Evolutionary conservation across 177 flowering plant species (phyloP), one percentile per base, ranked within the genome.

Genomic region (Vitis hybrid): DNA sequence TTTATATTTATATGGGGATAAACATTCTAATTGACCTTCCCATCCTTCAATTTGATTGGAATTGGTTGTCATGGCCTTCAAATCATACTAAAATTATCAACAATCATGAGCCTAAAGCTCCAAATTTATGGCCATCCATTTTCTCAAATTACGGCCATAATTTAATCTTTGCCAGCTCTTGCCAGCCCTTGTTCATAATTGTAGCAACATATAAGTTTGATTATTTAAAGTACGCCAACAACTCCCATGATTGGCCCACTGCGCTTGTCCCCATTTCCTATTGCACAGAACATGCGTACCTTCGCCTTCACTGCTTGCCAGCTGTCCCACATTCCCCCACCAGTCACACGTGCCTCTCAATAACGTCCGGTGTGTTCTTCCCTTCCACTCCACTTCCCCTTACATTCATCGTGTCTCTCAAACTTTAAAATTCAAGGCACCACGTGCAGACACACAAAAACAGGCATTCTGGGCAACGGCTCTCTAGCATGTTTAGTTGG

Each of bases 401-500:
- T 3, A 4, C n/a, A 12, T 15, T 12, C 0, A 53, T 53, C 56
- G n/a, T 51, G 1, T 29, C 3, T n/a, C 51, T 13, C 22, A 0
- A 11, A 11, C 52, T 10, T 58, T 62, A 60, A 56, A 12, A 51
- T 57, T 39, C 4, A 5, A 22, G 29, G 50, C 22, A 71, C 56
- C 64, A 71, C 68, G 65, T 56, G 15, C 22, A 48, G 58, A 71
- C 58, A 48, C 22, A 56, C 45, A 64, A 33, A 33, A 5, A 33
- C 45, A 33, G 8, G 45, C 62, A 57, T 52, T 64, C 55, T 62
- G 1, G 64, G 51, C 45, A 16, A 15, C 39, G 13, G 53, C 14
- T 12, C 18, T 19, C 19, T 19, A 51, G 22, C 70, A 74, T 65
- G 73, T 65, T 33, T 64, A 51, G 62, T 74, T 74, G 77, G 69